Evolutionary conservation across 371 early-diverging fungal genomes (phyloP), one percentile per base, ranked within the genome.

Genomic region (Cokeromyces recurvatus): DNA sequence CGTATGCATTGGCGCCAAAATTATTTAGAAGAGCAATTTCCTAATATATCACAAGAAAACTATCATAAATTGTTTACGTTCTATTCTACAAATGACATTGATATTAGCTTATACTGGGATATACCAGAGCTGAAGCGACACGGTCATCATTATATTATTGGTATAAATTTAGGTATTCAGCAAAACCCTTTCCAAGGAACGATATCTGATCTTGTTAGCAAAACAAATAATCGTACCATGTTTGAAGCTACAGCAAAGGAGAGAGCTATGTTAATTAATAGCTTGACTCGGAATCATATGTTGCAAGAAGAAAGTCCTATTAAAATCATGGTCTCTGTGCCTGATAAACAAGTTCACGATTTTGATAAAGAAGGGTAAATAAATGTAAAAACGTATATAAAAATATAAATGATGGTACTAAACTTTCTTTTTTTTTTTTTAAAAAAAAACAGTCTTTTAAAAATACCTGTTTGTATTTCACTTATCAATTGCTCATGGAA

Each of bases 71-170:
- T 78, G 37, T 93, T 92, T 56, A 81, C 92, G 0, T 63, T 91
- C 8, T 93, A 85, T 56, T 84, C 78, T 45, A 79, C 87, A 10
- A 89, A 86, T 40, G 91, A 93, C 48, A 77, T 94, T 17, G 97
- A 96, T 55, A 68, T 94, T 39, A 72, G 84, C 3, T 51, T 96
- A n/a, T 87, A 89, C 54, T 96, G 93, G 93, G 79, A 85, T 36
- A 71, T 79, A 11, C 82, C 76, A 23, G 68, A 71, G 20, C 56
- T 66, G 59, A 68, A 59, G 31, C 74, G 78, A 2, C 77, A 73
- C 29, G 85, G 96, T 0, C 92, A 93, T 54, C 93, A 92, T 56
- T 90, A 87, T 44, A 87, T 94, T 43, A 85, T 90, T 32, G 94
- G 94, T 14, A 87, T 92, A 43, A 92, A 91, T 53, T 61, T 92